phyloP scores from a whole-genome alignment of 1,284 basidiomycete species.

The Fomitopsis betulina region DNA sequence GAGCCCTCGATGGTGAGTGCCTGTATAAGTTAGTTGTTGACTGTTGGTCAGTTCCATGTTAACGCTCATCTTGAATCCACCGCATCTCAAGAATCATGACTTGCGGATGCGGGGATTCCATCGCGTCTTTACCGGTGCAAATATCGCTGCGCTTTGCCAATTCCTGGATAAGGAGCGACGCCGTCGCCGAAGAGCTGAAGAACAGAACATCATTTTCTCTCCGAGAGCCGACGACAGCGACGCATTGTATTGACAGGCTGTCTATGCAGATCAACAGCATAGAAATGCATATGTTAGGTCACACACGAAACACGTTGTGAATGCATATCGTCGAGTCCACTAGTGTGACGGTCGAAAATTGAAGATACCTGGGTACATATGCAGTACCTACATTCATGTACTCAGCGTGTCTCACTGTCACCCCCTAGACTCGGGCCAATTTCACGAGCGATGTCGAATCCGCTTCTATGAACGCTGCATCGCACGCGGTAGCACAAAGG shows the following conservation, averaged over 20 bases:
- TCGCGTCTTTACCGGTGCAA: slow-evolving; percentile 79
- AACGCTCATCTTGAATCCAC: not conserved
- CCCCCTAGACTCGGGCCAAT: too few relatives aligned
- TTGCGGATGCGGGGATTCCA: slow-evolving; percentile 50
- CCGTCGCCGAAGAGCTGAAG: slow-evolving; percentile 52
- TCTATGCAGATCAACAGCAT: not conserved
- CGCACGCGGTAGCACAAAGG: too few relatives aligned
- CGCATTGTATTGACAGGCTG: slow-evolving; percentile 40
- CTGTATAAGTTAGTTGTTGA: not conserved
- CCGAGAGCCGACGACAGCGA: slow-evolving; percentile 57
- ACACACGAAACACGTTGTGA: too few relatives aligned
- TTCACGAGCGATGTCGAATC: too few relatives aligned
- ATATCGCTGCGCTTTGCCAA: slow-evolving; percentile 58
- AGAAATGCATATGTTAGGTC: not conserved
- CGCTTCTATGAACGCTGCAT: too few relatives aligned
- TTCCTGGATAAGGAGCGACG: slow-evolving; percentile 64
- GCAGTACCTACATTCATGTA: too few relatives aligned
- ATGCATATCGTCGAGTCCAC: too few relatives aligned
- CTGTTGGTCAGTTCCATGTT: not conserved
- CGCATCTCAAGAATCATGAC: slow-evolving; percentile 17
- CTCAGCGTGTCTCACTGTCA: too few relatives aligned
- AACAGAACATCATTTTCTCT: slow-evolving; percentile 50
- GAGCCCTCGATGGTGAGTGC: slow-evolving; percentile 57
- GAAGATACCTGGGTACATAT: too few relatives aligned
- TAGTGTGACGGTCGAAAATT: too few relatives aligned